Evolutionary conservation across 176 grass and related monocot genomes (phyloP).

Genomic region (Pontederia crassipes): DNA sequence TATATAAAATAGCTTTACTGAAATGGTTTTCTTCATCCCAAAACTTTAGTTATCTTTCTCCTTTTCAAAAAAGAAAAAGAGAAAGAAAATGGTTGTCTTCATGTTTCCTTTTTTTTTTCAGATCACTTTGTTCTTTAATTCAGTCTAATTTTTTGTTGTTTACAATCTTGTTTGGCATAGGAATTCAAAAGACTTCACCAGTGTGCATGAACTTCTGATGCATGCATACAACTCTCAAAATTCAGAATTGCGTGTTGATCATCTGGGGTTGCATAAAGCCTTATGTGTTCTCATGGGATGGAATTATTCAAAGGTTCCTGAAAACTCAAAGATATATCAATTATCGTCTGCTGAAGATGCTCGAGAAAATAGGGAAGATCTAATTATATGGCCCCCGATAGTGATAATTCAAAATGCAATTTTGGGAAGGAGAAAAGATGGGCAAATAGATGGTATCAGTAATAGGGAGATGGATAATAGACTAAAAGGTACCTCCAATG

Average conservation of each 20-base stretch:
- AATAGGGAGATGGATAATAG: constrained; percentile 99
- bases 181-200: constrained; percentile 84
- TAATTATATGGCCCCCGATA: constrained; percentile 86
- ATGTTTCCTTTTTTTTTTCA: neutral
- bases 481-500: constrained; percentile 71
- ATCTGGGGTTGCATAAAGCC: constrained; percentile 96
- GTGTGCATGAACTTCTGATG: constrained; percentile 82
- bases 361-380: constrained; percentile 84
- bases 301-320: constrained; percentile 78
- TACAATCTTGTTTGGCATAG: constrained; percentile 28
- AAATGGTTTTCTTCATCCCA: neutral
- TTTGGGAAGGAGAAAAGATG: constrained; percentile 85
- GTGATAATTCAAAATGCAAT: constrained; percentile 82
- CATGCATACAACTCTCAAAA: constrained; percentile 70
- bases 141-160: neutral
- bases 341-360: constrained; percentile 66
- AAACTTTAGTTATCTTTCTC: too few species aligned
- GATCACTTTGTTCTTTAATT: neutral
- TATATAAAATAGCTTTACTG: too few species aligned
- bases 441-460: constrained; percentile 70
- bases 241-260: constrained; percentile 64
- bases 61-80: too few species aligned
- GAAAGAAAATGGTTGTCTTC: too few species aligned
- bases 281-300: constrained; percentile 95
- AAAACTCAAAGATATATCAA: constrained; percentile 87